Conservation (phyloP, 129 eudicot species). For the Heracleum sosnowskyi region DNA sequence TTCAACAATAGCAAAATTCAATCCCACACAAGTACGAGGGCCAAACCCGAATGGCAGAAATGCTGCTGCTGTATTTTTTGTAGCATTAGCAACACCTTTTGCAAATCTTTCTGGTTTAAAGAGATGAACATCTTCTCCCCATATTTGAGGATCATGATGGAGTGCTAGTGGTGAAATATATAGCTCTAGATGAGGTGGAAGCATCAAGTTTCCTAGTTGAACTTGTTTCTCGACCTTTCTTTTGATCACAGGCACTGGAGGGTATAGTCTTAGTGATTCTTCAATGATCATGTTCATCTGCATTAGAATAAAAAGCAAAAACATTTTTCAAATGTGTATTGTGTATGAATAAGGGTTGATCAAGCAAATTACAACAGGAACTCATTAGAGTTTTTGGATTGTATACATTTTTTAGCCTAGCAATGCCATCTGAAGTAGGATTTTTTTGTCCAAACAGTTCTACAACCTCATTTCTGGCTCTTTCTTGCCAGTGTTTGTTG, state of each 20-base stretch:
- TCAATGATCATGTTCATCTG: slow-evolving; percentile 73
- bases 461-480: slow-evolving; percentile 47
- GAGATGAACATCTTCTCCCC: slow-evolving; percentile 66
- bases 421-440: slow-evolving; percentile 49
- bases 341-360: not conserved
- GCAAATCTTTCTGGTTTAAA: slow-evolving; percentile 73
- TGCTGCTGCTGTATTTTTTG: slow-evolving; percentile 50
- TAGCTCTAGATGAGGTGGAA: slow-evolving; percentile 44
- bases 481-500: slow-evolving; percentile 67
- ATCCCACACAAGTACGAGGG: slow-evolving; percentile 61
- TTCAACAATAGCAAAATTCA: slow-evolving; percentile 50
- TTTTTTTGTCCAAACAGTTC: slow-evolving; percentile 28
- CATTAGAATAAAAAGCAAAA: not conserved
- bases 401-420: slow-evolving; percentile 50
- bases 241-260: slow-evolving; percentile 45
- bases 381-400: not conserved
- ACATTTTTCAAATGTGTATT: not conserved
- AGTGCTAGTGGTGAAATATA: slow-evolving; percentile 53
- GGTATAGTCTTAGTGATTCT: slow-evolving; percentile 67
- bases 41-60: slow-evolving; percentile 76
- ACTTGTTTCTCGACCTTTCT: slow-evolving; percentile 31
- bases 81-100: slow-evolving; percentile 57
- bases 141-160: slow-evolving; percentile 61
- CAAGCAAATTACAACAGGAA: not conserved
- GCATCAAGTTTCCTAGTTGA: slow-evolving; percentile 38